Percentiles rank a stretch among this genome's conserved stretches.
These are phyloP conservation scores for Penicillium turbatum DNA, from an alignment of 495 filamentous ascomycete genomes.

Conservation along the genomic window DNA sequence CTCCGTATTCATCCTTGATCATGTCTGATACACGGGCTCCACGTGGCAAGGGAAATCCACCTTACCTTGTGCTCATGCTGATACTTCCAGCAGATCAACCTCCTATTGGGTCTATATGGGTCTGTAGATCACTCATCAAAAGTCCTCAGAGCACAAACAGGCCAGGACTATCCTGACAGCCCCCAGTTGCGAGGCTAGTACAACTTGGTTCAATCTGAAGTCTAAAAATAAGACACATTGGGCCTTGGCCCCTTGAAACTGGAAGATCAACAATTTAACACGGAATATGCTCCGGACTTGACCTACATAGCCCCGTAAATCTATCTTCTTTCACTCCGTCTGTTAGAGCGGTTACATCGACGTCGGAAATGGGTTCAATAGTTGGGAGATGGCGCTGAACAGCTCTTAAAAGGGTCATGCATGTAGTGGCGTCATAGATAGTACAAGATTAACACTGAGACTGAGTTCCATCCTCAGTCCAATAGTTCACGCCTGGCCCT, in stretches of 20 bases:
- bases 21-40: background rate
- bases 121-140: background rate
- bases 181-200: background rate
- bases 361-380: background rate
- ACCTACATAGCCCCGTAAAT: background rate
- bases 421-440: background rate
- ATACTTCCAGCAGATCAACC: background rate
- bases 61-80: background rate
- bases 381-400: background rate
- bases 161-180: background rate
- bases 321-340: background rate
- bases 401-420: background rate
- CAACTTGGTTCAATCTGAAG: conserved; percentile 1
- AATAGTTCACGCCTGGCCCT: background rate
- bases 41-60: conserved; percentile 1
- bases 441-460: background rate
- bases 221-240: conserved; percentile 6
- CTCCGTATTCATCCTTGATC: background rate
- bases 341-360: background rate
- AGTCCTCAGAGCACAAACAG: background rate
- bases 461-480: background rate
- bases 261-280: background rate
- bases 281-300: conserved; percentile 4
- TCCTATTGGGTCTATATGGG: background rate
- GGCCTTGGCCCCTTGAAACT: background rate